These are phyloP conservation scores for Daedaleopsis nitida DNA, from an alignment of 768 basidiomycete genomes.

Conservation along the genomic window DNA sequence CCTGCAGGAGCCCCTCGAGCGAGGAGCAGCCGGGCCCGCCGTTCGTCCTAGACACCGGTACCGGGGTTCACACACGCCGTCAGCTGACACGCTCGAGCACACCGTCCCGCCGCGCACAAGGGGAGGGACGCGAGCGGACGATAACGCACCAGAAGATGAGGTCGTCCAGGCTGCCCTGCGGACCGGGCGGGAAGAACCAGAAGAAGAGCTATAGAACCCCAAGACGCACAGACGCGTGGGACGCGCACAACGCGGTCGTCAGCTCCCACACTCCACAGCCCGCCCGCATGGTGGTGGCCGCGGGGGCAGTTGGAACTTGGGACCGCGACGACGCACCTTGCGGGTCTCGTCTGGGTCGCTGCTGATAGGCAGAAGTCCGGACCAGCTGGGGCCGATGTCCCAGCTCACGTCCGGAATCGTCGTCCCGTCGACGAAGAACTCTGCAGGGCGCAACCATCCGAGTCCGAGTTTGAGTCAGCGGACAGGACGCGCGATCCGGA, in stretches of 20 bases:
- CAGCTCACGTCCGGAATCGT: slow-evolving; percentile 69
- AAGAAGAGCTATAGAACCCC: slow-evolving; percentile 63
- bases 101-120: background rate
- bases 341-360: slow-evolving; percentile 60
- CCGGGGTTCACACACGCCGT: background rate
- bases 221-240: slow-evolving; percentile 4
- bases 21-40: slow-evolving; percentile 84
- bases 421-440: slow-evolving; percentile 70
- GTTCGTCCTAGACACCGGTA: slow-evolving; percentile 55
- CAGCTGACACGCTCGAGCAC: background rate
- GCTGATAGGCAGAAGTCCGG: slow-evolving; percentile 75
- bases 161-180: slow-evolving; percentile 69
- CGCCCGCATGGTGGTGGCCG: background rate
- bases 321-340: slow-evolving; percentile 42
- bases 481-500: too few species aligned
- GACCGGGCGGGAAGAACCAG: slow-evolving; percentile 84
- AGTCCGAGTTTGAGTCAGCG: too few species aligned
- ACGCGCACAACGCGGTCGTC: background rate
- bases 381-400: slow-evolving; percentile 76
- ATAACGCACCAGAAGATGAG: slow-evolving; percentile 67
- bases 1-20: slow-evolving; percentile 69
- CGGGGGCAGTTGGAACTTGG: background rate
- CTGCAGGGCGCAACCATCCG: slow-evolving; percentile 31
- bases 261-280: slow-evolving; percentile 3
- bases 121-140: background rate